Percentiles rank a stretch among this genome's conserved stretches.
These are phyloP conservation scores for Wolfiporia cocos DNA, from an alignment of 1,284 basidiomycete species.

Conservation along the genomic window DNA sequence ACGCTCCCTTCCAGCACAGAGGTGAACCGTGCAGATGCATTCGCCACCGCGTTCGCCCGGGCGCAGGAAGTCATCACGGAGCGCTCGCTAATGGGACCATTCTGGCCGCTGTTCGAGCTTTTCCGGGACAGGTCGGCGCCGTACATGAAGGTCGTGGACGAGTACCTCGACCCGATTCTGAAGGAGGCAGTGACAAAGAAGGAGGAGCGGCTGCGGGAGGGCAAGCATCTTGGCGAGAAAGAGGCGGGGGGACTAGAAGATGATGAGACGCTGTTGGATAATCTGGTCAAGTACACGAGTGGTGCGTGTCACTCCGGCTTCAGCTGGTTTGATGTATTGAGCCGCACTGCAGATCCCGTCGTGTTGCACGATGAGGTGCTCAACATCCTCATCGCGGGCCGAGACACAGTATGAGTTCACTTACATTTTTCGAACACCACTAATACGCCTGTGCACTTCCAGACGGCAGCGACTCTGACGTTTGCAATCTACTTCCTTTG, in stretches of 20 bases:
- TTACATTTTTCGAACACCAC: background rate
- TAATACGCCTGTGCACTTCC: background rate
- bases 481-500: conserved; percentile 37
- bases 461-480: conserved; percentile 33
- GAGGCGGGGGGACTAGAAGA: conserved; percentile 17
- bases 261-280: conserved; percentile 31
- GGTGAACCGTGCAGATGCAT: conserved; percentile 20
- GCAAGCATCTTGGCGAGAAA: conserved; percentile 5
- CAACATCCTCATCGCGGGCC: conserved; percentile 36
- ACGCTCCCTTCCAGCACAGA: background rate
- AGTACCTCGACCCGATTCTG: conserved; percentile 34
- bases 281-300: conserved; percentile 29
- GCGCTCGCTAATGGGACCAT: conserved; percentile 28
- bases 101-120: conserved; percentile 15
- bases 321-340: background rate
- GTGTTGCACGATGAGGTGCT: conserved; percentile 33
- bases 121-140: conserved; percentile 6
- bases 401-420: conserved; percentile 29
- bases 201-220: conserved; percentile 13
- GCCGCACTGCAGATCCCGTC: conserved; percentile 6
- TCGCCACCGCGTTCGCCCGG: conserved; percentile 32
- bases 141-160: conserved; percentile 16
- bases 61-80: conserved; percentile 28
- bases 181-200: conserved; percentile 29
- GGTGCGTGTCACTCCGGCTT: conserved; percentile 12